Percentiles rank a stretch among this genome's conserved stretches.
phyloP scores from a whole-genome alignment of 768 basidiomycete species.

The Mycena albidolilacea region DNA sequence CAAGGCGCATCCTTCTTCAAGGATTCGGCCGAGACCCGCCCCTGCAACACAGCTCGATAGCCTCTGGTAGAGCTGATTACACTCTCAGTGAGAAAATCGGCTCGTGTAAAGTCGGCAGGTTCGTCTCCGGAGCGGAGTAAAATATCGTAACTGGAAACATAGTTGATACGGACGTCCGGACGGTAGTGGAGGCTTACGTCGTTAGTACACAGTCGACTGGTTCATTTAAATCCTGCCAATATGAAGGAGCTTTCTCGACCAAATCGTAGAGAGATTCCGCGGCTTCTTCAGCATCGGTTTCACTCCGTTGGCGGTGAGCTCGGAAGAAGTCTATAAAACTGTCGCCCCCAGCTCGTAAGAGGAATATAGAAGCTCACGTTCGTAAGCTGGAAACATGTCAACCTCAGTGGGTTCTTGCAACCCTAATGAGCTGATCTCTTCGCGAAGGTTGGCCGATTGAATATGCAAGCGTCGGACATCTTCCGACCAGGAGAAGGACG shows the following conservation, averaged over 20 bases:
- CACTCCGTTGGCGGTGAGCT: constrained; percentile 44
- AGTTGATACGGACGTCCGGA: constrained; percentile 24
- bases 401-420: constrained; percentile 60
- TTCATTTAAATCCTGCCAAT: constrained; percentile 68
- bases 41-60: constrained; percentile 66
- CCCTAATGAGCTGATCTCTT: constrained; percentile 62
- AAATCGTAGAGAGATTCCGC: constrained; percentile 60
- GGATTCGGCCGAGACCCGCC: constrained; percentile 57
- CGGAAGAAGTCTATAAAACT: constrained; percentile 57
- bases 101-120: constrained; percentile 57
- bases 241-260: constrained; percentile 67
- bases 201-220: constrained; percentile 72
- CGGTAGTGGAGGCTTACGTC: constrained; percentile 57
- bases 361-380: constrained; percentile 56
- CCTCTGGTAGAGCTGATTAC: constrained; percentile 66
- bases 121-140: constrained; percentile 69
- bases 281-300: constrained; percentile 52
- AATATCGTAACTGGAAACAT: constrained; percentile 69
- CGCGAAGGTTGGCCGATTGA: constrained; percentile 43
- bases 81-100: constrained; percentile 73
- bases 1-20: constrained; percentile 64
- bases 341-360: neutral
- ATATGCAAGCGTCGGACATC: constrained; percentile 56
- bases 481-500: constrained; percentile 54
- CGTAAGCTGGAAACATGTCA: constrained; percentile 68